phyloP scores from a whole-genome alignment of 169 alveolate species.

The Plasmodium vinckei region DNA sequence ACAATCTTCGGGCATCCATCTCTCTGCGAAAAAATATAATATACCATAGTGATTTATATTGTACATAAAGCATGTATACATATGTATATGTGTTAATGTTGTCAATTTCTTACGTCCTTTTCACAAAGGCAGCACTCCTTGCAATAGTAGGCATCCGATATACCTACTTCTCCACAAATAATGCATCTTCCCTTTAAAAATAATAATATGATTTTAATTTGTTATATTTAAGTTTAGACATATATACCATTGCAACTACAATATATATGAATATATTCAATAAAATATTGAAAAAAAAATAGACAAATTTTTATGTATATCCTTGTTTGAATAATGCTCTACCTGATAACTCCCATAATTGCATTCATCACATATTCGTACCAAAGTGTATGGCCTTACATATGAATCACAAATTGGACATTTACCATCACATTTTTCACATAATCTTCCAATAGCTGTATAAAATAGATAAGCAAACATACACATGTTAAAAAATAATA shows the following conservation, averaged over 20 bases:
- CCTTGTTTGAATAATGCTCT: background rate
- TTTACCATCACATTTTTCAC: slow-evolving; percentile 99
- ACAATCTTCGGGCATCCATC: slow-evolving; percentile 99
- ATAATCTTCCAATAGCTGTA: slow-evolving; percentile 97
- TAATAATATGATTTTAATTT: background rate
- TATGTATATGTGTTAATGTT: too few species aligned
- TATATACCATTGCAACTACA: background rate
- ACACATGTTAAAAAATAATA: background rate
- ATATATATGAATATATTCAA: background rate
- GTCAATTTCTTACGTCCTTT: slow-evolving; percentile 91
- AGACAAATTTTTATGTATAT: background rate
- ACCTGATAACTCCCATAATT: slow-evolving; percentile 97
- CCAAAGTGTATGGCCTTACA: slow-evolving; percentile 97
- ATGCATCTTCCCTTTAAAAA: slow-evolving; percentile 96
- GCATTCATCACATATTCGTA: slow-evolving; percentile 98
- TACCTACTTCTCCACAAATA: slow-evolving; percentile 98
- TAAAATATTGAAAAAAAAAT: background rate
- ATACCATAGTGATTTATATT: too few species aligned
- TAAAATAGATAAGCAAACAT: background rate
- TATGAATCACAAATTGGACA: slow-evolving; percentile 99
- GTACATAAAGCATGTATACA: too few species aligned
- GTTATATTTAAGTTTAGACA: background rate
- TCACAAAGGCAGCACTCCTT: slow-evolving; percentile 98
- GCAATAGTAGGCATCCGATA: slow-evolving; percentile 99
- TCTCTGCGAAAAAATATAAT: slow-evolving; percentile 79